Percentiles rank a stretch among this genome's conserved stretches.
These are phyloP conservation scores for Chalciporus piperatus DNA, from an alignment of 768 basidiomycete genomes.

Conservation along the genomic window DNA sequence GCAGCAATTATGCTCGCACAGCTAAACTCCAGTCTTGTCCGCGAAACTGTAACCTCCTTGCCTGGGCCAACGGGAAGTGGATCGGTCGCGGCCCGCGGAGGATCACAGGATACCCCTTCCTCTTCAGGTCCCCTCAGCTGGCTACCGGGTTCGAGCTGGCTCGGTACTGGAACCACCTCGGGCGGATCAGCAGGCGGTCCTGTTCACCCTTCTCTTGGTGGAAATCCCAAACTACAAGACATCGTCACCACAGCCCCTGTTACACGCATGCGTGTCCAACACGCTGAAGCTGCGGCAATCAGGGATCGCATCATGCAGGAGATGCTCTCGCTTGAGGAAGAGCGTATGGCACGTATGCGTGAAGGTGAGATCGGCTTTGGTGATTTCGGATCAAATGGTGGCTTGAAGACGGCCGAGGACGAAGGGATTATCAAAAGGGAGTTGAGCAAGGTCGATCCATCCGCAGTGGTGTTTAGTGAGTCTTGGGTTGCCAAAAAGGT, in stretches of 20 bases:
- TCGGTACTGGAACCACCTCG: constrained; percentile 25
- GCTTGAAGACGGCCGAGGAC: constrained; percentile 76
- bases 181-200: constrained; percentile 24
- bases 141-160: constrained; percentile 57
- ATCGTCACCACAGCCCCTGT: constrained; percentile 31
- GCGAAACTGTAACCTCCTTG: constrained; percentile 43
- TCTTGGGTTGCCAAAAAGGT: constrained; percentile 95
- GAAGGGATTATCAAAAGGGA: constrained; percentile 92
- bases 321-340: constrained; percentile 96
- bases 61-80: constrained; percentile 13
- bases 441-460: constrained; percentile 92
- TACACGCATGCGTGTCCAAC: constrained; percentile 70
- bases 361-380: constrained; percentile 64
- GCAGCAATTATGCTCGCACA: constrained; percentile 99
- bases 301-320: constrained; percentile 97
- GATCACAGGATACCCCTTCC: constrained; percentile 12
- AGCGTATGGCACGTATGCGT: constrained; percentile 92
- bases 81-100: background rate
- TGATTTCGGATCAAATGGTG: constrained; percentile 41
- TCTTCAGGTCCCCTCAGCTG: constrained; percentile 41
- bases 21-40: constrained; percentile 76
- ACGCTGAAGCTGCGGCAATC: constrained; percentile 84
- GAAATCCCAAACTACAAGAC: constrained; percentile 20
- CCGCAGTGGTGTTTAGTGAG: constrained; percentile 93
- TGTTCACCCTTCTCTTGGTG: constrained; percentile 32